A percentile compares a stretch with the other conserved stretches of the same genome.
Evolutionary conservation across 768 basidiomycete species (phyloP).

Genomic region (Holtermannia corniformis): DNA sequence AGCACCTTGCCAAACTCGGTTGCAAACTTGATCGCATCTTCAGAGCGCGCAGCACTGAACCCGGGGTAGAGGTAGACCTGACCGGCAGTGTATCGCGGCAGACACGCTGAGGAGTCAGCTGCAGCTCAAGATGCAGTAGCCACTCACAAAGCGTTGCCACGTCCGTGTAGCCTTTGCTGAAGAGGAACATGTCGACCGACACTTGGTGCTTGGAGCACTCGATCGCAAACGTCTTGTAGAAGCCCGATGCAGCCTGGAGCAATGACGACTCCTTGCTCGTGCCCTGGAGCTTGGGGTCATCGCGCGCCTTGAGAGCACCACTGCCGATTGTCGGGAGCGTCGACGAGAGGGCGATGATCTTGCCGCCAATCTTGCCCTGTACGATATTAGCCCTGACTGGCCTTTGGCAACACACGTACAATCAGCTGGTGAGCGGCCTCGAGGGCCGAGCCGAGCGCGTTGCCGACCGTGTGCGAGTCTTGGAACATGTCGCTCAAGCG

Average conservation of each 20-base stretch:
- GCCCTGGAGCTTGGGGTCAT: constrained; percentile 91
- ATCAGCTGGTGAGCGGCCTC: constrained; percentile 95
- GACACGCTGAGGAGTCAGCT: no score
- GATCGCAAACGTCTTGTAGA: constrained; percentile 98
- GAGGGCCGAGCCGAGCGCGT: constrained; percentile 85
- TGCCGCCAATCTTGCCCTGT: constrained; percentile 85
- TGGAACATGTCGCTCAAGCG: constrained; percentile 94
- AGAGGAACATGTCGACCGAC: constrained; percentile 98
- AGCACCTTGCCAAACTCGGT: constrained; percentile 92
- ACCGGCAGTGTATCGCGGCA: constrained; percentile 95
- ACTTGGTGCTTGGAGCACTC: constrained; percentile 96
- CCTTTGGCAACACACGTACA: constrained; percentile 45
- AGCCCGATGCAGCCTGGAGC: constrained; percentile 83
- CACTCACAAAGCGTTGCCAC: constrained; percentile 82
- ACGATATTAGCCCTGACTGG: constrained; percentile 3
- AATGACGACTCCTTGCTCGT: constrained; percentile 92
- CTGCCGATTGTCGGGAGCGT: constrained; percentile 78
- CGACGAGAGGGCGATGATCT: constrained; percentile 78
- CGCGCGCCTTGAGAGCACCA: constrained; percentile 87
- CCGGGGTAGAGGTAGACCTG: constrained; percentile 98
- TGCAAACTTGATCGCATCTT: constrained; percentile 96
- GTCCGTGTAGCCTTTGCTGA: constrained; percentile 86
- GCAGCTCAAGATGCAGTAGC: constrained; percentile 2
- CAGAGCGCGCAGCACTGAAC: constrained; percentile 86
- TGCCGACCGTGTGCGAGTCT: constrained; percentile 86